These are phyloP conservation scores for Neospermospora avenae DNA, from an alignment of 2,329 filamentous ascomycete genomes.

Conservation along the genomic window DNA sequence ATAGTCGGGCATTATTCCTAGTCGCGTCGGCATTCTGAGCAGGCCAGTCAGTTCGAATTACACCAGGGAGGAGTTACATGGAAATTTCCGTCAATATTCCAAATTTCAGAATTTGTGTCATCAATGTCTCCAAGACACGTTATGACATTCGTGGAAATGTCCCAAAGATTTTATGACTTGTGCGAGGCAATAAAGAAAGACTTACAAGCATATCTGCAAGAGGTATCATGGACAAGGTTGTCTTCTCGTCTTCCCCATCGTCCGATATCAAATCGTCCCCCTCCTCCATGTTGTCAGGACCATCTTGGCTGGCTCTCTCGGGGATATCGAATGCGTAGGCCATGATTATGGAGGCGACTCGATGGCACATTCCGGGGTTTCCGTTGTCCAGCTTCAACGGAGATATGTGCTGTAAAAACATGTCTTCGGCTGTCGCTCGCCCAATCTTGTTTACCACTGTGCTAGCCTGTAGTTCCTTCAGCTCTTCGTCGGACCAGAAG, in stretches of 20 bases:
- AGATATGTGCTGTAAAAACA: slow-evolving; percentile 51
- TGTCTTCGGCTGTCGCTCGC: slow-evolving; percentile 54
- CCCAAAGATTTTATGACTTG: background rate
- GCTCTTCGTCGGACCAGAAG: slow-evolving; percentile 62
- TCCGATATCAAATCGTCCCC: slow-evolving; percentile 45
- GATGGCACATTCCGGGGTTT: slow-evolving; percentile 50
- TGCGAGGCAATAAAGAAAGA: background rate
- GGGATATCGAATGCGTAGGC: slow-evolving; percentile 68
- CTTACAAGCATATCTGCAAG: slow-evolving; percentile 15
- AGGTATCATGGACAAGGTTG: slow-evolving; percentile 59
- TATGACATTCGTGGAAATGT: background rate
- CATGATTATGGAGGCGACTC: slow-evolving; percentile 68
- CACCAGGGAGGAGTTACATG: too few relatives aligned
- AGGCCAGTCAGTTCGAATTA: background rate
- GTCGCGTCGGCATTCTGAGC: slow-evolving; percentile 60
- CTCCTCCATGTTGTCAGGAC: slow-evolving; percentile 45
- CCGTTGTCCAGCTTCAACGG: slow-evolving; percentile 47
- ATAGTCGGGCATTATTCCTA: slow-evolving; percentile 54
- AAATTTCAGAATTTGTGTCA: too few relatives aligned
- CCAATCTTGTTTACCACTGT: slow-evolving; percentile 64
- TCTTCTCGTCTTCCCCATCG: slow-evolving; percentile 44
- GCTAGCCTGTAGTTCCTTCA: slow-evolving; percentile 60
- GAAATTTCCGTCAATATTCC: too few relatives aligned
- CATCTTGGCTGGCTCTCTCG: slow-evolving; percentile 28
- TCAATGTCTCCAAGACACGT: background rate